phyloP scores from a whole-genome alignment of 371 early-diverging fungal genomes.

The Cladochytrium tenue region DNA sequence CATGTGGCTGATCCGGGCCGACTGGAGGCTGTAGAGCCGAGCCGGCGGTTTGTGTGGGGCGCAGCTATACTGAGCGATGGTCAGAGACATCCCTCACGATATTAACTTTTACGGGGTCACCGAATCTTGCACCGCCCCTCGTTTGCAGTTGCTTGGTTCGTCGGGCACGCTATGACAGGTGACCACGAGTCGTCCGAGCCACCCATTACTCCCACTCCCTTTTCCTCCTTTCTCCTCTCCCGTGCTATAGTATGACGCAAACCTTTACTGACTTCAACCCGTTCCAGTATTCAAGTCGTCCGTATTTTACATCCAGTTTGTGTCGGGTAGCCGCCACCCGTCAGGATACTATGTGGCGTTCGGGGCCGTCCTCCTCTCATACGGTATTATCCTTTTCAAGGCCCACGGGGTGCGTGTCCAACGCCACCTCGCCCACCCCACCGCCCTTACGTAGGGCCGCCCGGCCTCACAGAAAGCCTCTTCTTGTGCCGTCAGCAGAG shows the following conservation, averaged over 20 bases:
- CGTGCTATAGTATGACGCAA: no score
- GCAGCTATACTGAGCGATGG: no score
- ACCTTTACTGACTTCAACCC: not conserved
- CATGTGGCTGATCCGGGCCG: no score
- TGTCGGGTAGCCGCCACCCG: slow-evolving; percentile 12
- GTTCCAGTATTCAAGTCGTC: slow-evolving; percentile 26
- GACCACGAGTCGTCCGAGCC: not conserved
- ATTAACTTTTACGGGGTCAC: not conserved
- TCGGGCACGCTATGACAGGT: slow-evolving; percentile 47
- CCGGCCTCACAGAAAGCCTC: no score
- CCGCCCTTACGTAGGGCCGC: no score
- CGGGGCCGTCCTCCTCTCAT: slow-evolving; percentile 73
- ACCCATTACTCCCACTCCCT: not conserved
- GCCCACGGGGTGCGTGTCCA: slow-evolving; percentile 68
- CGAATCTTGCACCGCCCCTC: not conserved
- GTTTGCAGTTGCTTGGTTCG: slow-evolving; percentile 42
- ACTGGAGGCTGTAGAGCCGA: no score
- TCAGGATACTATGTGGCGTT: slow-evolving; percentile 61
- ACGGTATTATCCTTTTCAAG: slow-evolving; percentile 86
- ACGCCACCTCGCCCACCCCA: not conserved
- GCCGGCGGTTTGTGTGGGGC: no score
- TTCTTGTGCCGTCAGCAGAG: no score
- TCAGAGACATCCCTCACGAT: no score
- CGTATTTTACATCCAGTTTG: slow-evolving; percentile 32
- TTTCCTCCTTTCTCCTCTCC: no score